These are phyloP conservation scores for Sarcodon aspratus DNA, from an alignment of 768 basidiomycete species.

Conservation along the genomic window DNA sequence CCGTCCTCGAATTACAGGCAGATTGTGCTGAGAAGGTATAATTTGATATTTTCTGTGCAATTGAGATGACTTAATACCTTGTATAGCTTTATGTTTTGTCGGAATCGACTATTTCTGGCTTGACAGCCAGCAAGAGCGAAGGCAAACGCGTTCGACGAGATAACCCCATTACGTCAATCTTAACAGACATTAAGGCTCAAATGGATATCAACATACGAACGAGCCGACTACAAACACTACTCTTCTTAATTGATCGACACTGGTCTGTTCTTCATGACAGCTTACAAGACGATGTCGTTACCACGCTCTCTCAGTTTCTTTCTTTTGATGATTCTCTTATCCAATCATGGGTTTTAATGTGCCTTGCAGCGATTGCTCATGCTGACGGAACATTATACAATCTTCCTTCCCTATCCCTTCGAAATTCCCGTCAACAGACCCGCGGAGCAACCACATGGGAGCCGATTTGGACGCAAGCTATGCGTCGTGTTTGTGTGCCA, in stretches of 20 bases:
- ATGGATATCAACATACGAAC: conserved; percentile 23
- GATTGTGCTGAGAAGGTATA: conserved; percentile 55
- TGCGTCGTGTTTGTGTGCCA: conserved; percentile 61
- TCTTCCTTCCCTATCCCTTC: conserved; percentile 2
- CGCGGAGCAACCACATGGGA: conserved; percentile 48
- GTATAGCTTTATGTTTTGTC: conserved; percentile 52
- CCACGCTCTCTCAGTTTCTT: conserved; percentile 47
- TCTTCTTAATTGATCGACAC: conserved; percentile 78
- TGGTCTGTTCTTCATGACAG: conserved; percentile 52
- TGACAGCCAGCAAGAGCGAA: conserved; percentile 18
- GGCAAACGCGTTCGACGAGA: conserved; percentile 45
- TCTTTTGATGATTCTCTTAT: conserved; percentile 48
- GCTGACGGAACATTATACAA: conserved; percentile 19
- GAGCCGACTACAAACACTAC: conserved; percentile 60
- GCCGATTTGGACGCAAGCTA: conserved; percentile 71
- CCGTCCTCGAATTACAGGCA: conserved; percentile 67
- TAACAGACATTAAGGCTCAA: conserved; percentile 34
- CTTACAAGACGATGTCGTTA: conserved; percentile 45
- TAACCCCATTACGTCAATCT: conserved; percentile 46
- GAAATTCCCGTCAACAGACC: conserved; percentile 4
- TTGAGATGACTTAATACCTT: neutral
- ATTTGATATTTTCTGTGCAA: conserved; percentile 1
- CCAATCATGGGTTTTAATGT: conserved; percentile 83
- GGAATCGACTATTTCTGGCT: conserved; percentile 37
- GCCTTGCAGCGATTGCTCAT: conserved; percentile 60